These are phyloP conservation scores for Arbutus unedo DNA, from an alignment of 148 eudicot genomes.

Conservation along the genomic window DNA sequence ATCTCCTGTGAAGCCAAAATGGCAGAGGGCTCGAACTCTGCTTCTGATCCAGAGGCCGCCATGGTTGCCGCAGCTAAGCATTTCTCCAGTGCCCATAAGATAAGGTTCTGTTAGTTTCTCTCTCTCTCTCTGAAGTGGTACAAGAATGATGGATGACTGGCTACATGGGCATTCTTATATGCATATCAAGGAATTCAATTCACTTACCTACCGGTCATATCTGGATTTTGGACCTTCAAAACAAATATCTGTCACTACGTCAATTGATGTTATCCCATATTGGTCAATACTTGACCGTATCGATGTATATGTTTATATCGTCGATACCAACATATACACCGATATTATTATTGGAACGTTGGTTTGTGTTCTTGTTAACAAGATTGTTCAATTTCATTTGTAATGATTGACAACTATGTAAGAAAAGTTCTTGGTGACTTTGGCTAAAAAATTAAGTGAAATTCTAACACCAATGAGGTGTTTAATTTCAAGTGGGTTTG, in stretches of 20 bases:
- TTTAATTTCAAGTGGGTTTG: too few relatives aligned
- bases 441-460: too few relatives aligned
- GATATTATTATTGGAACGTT: background rate
- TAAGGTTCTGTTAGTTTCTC: conserved; percentile 9
- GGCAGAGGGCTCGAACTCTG: background rate
- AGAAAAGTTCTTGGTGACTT: too few relatives aligned
- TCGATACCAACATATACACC: background rate
- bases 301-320: background rate
- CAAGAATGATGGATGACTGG: background rate
- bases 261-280: background rate
- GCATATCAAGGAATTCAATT: too few relatives aligned
- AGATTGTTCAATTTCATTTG: background rate
- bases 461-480: too few relatives aligned
- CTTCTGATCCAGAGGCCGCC: conserved; percentile 14
- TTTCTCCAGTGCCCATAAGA: conserved; percentile 27
- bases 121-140: background rate
- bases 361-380: background rate
- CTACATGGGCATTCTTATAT: too few relatives aligned
- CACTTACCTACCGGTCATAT: too few relatives aligned
- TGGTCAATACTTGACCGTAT: background rate
- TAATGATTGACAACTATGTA: background rate
- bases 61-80: conserved; percentile 30
- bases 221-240: background rate
- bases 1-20: background rate
- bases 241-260: background rate